Evolutionary conservation across 2,329 filamentous ascomycete genomes (phyloP).

Genomic region (Blumeria hordei): DNA sequence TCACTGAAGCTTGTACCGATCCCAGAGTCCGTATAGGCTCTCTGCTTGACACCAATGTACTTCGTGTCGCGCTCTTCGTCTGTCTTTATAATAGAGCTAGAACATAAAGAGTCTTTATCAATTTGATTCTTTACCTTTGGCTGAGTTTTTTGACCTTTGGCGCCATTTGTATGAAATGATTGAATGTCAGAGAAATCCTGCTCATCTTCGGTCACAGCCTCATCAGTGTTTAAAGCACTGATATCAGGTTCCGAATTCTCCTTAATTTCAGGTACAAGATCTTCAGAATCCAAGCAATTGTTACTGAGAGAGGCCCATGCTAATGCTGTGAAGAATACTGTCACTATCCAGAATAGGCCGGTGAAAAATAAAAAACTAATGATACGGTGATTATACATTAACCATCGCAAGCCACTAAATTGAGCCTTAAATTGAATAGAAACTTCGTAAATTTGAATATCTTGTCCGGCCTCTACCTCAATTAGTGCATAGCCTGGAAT

Average conservation of each 20-base stretch:
- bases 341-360: conserved; percentile 49
- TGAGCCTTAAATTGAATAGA: conserved; percentile 46
- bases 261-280: conserved; percentile 1
- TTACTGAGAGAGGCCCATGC: conserved; percentile 31
- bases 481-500: conserved; percentile 29
- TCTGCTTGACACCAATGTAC: conserved; percentile 18
- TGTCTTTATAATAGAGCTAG: conserved; percentile 10
- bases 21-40: conserved; percentile 21
- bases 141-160: conserved; percentile 19
- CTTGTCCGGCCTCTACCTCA: conserved; percentile 20
- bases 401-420: conserved; percentile 52
- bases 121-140: conserved; percentile 12
- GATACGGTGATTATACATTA: conserved; percentile 69
- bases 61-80: conserved; percentile 24
- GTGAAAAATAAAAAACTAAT: conserved; percentile 45
- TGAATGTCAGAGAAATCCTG: conserved; percentile 19
- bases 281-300: not conserved
- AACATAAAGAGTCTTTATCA: conserved; percentile 8
- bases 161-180: conserved; percentile 21
- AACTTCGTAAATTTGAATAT: conserved; percentile 54
- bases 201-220: conserved; percentile 10
- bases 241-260: conserved; percentile 5
- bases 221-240: conserved; percentile 9
- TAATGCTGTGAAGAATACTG: conserved; percentile 39
- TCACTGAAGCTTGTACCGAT: conserved; percentile 29